Evolutionary conservation across 2,329 filamentous ascomycete genomes (phyloP), one percentile per base, ranked within the genome.

Genomic region (Arthrinium puccinioides): DNA sequence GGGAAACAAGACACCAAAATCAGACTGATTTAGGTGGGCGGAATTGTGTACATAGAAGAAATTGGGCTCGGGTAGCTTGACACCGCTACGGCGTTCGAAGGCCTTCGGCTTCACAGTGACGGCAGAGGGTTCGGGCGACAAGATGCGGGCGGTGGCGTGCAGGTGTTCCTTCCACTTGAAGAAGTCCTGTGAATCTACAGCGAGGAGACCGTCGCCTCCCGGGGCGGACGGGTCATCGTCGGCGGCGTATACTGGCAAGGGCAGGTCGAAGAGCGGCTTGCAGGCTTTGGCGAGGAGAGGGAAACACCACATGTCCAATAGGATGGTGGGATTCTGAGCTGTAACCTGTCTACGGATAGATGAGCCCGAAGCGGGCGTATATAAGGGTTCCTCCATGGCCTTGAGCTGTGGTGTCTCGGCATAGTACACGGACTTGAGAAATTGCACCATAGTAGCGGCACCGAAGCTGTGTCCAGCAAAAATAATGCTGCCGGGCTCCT

Each of bases 381-480:
- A 87, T 0, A 90, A 66, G 0, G 82, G 75, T 19, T 64, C 65
- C 35, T 68, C 63, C 44, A 74, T 72, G 21, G 56, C 51, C 6
- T 60, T 55, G 2, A 76, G 55, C 11, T 66, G 63, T 0, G 72
- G 60, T 2, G 60, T 50, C 26, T 62, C 63, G 10, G 72, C 69
- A 60, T 88, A 87, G 64, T 81, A 90, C 9, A 82, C 77, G 36
- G 76, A 83, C 63, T 94, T 94, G 34, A 90, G 63, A 38, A 94
- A 74, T 54, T 94, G 87, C 2, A 84, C 71, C 15, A 77, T 68
- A 1, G 84, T 87, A 1, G 84, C 74, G 1, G 80, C 82, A 16
- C 87, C 87, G 47, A 94, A 94, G 14, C 82, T 87, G 58, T 94
- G 87, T 4, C 87, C 87, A 0, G 75, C 76, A 54, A 85, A 90